Percentiles rank a stretch among this genome's conserved stretches.
These are phyloP conservation scores for Conticribra weissflogii DNA, from an alignment of 108 stramenopile genomes.

Conservation along the genomic window DNA sequence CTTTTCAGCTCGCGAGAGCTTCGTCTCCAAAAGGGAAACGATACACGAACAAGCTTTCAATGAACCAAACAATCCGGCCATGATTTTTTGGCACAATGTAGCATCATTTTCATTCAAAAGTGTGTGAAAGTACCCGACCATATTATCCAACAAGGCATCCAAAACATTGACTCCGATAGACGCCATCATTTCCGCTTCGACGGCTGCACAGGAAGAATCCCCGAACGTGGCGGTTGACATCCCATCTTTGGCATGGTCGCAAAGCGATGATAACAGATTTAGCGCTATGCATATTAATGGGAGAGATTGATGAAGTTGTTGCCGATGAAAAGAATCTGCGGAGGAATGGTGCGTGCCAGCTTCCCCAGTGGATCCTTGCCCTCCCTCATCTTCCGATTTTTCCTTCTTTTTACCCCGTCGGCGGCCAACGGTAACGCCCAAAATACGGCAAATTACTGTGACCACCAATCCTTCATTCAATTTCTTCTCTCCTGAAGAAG, in stretches of 20 bases:
- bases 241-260: constrained; percentile 36
- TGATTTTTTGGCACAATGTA: neutral
- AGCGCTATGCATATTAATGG: constrained; percentile 6
- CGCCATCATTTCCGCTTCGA: constrained; percentile 35
- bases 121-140: neutral
- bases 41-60: constrained; percentile 20
- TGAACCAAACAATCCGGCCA: constrained; percentile 2
- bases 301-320: neutral
- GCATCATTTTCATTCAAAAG: neutral
- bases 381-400: neutral
- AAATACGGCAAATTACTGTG: constrained; percentile 23
- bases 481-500: constrained; percentile 2
- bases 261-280: constrained; percentile 12
- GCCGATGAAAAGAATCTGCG: too few species aligned
- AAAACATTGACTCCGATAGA: constrained; percentile 21
- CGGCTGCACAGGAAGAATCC: constrained; percentile 11
- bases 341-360: neutral
- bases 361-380: neutral
- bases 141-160: constrained; percentile 29
- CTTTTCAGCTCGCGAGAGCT: constrained; percentile 18
- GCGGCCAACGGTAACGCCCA: constrained; percentile 29
- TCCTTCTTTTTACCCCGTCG: constrained; percentile 11
- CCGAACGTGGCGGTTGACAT: neutral
- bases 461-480: constrained; percentile 29
- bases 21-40: constrained; percentile 26